Conservation (phyloP, 1,284 basidiomycete species). For the Rhodotorula sp. region DNA sequence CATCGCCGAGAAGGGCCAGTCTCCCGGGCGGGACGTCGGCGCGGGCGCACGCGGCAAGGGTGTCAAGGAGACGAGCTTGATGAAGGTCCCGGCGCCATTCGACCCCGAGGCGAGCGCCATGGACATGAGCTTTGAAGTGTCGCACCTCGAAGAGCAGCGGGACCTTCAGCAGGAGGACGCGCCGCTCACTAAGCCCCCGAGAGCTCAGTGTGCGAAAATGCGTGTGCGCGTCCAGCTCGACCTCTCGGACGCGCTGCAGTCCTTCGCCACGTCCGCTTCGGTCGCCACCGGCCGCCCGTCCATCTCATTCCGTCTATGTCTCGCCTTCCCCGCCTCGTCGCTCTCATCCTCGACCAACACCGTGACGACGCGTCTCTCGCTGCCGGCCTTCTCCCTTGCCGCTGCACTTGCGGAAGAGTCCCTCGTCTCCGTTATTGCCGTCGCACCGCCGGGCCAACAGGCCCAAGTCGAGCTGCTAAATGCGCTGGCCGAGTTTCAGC, state of each 20-base stretch:
- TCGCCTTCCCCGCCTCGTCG: not conserved
- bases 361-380: not conserved
- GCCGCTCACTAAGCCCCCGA: not conserved
- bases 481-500: not conserved
- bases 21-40: not conserved
- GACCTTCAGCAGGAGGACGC: not conserved
- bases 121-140: constrained; percentile 33
- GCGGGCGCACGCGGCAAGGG: not conserved
- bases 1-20: not conserved
- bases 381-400: constrained; percentile 2
- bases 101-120: constrained; percentile 27
- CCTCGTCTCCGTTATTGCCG: constrained; percentile 13
- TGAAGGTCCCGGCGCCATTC: constrained; percentile 30
- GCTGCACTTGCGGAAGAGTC: constrained; percentile 7
- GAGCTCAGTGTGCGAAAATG: not conserved
- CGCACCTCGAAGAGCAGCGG: not conserved
- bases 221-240: not conserved
- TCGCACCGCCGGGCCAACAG: too few species aligned
- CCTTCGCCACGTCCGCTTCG: not conserved
- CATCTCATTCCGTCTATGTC: not conserved
- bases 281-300: not conserved
- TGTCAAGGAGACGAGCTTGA: constrained; percentile 6
- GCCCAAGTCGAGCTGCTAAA: not conserved
- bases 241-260: not conserved
- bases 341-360: not conserved